Evolutionary conservation across 169 alveolate genomes (phyloP).

Genomic region (Plasmodium malariae): DNA sequence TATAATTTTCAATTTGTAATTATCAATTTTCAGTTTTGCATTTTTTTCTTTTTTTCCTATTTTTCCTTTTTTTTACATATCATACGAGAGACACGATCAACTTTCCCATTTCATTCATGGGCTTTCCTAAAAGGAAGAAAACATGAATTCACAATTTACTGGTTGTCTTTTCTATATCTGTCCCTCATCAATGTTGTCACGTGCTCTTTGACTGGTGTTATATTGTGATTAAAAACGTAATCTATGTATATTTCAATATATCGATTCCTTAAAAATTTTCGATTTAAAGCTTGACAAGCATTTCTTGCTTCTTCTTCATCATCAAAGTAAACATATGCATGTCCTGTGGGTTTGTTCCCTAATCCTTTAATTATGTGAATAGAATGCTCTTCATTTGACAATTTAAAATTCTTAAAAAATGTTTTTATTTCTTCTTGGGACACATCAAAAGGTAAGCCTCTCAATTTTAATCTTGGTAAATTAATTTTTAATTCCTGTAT

Average conservation of each 20-base stretch:
- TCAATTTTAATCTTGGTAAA: slow-evolving; percentile 51
- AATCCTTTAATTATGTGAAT: slow-evolving; percentile 61
- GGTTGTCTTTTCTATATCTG: slow-evolving; percentile 70
- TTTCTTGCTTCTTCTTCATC: slow-evolving; percentile 73
- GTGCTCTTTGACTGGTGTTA: slow-evolving; percentile 57
- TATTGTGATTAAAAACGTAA: slow-evolving; percentile 52
- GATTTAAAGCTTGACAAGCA: slow-evolving; percentile 54
- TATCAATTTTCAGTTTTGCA: no score
- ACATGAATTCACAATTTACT: no score
- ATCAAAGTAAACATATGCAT: slow-evolving; percentile 72
- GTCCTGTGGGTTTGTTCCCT: slow-evolving; percentile 67
- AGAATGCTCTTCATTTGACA: slow-evolving; percentile 31
- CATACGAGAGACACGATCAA: no score
- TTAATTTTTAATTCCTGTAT: slow-evolving; percentile 47
- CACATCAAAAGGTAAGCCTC: slow-evolving; percentile 73
- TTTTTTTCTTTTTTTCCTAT: no score
- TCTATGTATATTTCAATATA: slow-evolving; percentile 69
- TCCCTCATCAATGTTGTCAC: slow-evolving; percentile 75
- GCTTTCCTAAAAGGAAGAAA: no score
- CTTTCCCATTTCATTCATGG: no score
- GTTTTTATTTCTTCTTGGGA: slow-evolving; percentile 67
- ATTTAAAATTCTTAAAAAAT: slow-evolving; percentile 39
- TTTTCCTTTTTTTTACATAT: no score
- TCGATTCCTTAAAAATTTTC: slow-evolving; percentile 57
- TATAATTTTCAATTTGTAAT: no score